Evolutionary conservation across 192 early-diverging fungal genomes (phyloP).

Genomic region (Bifiguratus adelaidae): DNA sequence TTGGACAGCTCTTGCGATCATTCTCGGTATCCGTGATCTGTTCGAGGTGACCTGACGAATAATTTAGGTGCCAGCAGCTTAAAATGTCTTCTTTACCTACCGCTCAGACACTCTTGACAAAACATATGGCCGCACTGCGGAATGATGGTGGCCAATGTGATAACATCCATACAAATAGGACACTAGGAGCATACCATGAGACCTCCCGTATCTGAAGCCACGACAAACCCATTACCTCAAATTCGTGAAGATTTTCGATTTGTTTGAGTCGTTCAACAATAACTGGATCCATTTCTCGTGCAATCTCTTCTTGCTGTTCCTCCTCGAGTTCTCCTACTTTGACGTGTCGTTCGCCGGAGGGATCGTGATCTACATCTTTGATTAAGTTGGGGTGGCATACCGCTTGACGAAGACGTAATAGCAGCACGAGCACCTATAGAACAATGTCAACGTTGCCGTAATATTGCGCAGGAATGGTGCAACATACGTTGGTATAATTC

Average conservation of each 20-base stretch:
- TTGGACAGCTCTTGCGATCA: not conserved
- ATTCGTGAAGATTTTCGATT: not conserved
- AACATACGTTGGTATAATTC: slow-evolving; percentile 37
- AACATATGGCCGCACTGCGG: slow-evolving; percentile 25
- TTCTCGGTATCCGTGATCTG: too few relatives aligned
- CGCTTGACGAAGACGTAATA: slow-evolving; percentile 39
- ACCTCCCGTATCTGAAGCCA: not conserved
- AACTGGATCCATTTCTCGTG: not conserved
- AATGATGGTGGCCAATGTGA: slow-evolving; percentile 11
- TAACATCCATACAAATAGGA: slow-evolving; percentile 24
- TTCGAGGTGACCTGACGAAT: too few relatives aligned
- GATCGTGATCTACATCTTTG: slow-evolving; percentile 15
- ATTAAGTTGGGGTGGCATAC: slow-evolving; percentile 38
- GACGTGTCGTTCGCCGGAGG: not conserved
- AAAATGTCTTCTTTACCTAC: slow-evolving; percentile 7
- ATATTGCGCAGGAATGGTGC: not conserved
- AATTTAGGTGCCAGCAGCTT: not conserved
- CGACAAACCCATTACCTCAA: not conserved
- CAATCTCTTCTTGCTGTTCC: not conserved
- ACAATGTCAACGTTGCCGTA: not conserved
- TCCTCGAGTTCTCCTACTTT: not conserved
- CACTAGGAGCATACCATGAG: slow-evolving; percentile 8
- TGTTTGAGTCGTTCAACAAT: not conserved
- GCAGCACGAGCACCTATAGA: slow-evolving; percentile 26
- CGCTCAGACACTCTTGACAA: slow-evolving; percentile 27